Conservation (phyloP, 495 filamentous ascomycete genomes). For the Lepidopterella palustris region DNA sequence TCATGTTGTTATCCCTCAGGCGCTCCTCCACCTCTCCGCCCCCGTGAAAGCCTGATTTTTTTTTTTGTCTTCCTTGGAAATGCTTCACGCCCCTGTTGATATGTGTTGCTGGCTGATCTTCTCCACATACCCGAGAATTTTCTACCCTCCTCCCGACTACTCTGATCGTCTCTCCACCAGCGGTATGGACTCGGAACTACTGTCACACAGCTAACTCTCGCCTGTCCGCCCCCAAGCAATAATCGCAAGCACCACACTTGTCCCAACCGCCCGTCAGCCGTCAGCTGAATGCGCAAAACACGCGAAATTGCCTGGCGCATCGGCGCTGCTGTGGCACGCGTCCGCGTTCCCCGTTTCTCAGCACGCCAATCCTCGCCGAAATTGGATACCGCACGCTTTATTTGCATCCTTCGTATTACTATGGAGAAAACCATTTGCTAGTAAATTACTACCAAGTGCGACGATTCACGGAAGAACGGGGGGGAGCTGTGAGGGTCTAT, state of each 20-base stretch:
- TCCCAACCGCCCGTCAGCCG: not conserved
- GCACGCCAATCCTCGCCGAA: not conserved
- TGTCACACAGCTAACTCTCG: not conserved
- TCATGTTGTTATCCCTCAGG: no score
- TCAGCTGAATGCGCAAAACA: not conserved
- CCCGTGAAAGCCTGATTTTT: not conserved
- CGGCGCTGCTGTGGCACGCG: not conserved
- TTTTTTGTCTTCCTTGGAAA: no score
- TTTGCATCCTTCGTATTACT: not conserved
- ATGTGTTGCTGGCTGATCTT: not conserved
- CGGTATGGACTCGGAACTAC: not conserved
- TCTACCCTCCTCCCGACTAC: not conserved
- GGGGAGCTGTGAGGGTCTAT: not conserved
- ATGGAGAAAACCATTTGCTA: not conserved
- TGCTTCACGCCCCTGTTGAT: no score
- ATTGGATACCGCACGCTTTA: not conserved
- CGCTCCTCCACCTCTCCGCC: not conserved
- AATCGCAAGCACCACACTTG: not conserved
- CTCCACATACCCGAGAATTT: not conserved
- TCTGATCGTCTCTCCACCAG: not conserved
- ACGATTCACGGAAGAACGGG: not conserved
- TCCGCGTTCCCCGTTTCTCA: not conserved
- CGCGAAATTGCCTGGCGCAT: slow-evolving; percentile 2
- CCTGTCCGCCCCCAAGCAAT: not conserved
- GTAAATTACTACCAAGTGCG: not conserved